phyloP scores from a whole-genome alignment of 805 yeast genomes.

The Metschnikowia amazonensis region DNA sequence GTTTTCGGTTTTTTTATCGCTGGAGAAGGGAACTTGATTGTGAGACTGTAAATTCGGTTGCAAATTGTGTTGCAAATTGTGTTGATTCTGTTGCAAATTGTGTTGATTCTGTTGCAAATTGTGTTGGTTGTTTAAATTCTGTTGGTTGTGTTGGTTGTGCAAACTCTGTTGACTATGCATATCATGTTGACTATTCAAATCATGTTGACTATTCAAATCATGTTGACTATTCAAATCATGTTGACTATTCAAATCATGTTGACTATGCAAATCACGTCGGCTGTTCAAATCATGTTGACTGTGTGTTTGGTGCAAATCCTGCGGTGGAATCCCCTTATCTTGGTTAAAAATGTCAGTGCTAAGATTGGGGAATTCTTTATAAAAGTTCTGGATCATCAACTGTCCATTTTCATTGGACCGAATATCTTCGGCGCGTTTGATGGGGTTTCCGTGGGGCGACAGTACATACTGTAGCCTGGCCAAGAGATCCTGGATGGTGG shows the following conservation, averaged over 20 bases:
- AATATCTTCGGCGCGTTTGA: constrained; percentile 30
- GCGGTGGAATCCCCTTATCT: constrained; percentile 4
- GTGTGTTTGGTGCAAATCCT: background rate
- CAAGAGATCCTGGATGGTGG: constrained; percentile 58
- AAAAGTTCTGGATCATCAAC: constrained; percentile 40
- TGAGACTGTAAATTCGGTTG: constrained; percentile 2
- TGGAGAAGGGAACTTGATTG: background rate
- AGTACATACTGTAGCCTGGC: constrained; percentile 55
- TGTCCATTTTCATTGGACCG: constrained; percentile 39
- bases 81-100: no score
- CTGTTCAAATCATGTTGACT: background rate
- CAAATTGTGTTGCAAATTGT: no score
- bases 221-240: background rate
- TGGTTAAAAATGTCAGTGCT: constrained; percentile 37
- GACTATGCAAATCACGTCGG: background rate
- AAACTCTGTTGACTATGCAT: background rate
- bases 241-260: background rate
- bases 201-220: background rate
- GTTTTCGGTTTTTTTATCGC: constrained; percentile 22
- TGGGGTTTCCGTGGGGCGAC: constrained; percentile 55
- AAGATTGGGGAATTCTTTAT: constrained; percentile 41
- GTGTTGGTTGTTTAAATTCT: no score
- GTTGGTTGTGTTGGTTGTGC: background rate
- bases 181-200: background rate
- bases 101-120: no score